Conservation (phyloP, 257 asterid species). For the Sherardia arvensis region DNA sequence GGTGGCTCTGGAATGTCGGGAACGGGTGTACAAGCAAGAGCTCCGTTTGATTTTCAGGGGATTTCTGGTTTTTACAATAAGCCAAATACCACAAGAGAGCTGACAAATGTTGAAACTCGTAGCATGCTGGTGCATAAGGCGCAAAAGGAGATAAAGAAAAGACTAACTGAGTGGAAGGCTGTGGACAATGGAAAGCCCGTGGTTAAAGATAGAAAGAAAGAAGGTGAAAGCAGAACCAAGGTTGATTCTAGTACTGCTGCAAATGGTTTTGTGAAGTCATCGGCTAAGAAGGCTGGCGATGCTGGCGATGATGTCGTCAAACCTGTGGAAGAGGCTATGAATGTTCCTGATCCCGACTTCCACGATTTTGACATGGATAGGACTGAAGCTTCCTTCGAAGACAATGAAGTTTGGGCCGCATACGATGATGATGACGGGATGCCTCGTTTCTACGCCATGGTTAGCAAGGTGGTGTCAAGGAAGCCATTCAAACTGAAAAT, state of each 20-base stretch:
- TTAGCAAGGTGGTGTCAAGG: slow-evolving; percentile 51
- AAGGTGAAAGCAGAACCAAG: slow-evolving; percentile 13
- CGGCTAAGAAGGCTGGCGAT: slow-evolving; percentile 19
- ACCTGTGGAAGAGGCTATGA: slow-evolving; percentile 31
- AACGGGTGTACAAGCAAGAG: slow-evolving; percentile 21
- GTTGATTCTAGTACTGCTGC: slow-evolving; percentile 19
- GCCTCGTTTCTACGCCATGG: slow-evolving; percentile 78
- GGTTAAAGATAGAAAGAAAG: slow-evolving; percentile 27
- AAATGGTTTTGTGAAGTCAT: slow-evolving; percentile 28
- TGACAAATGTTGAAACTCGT: slow-evolving; percentile 28
- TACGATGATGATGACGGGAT: slow-evolving; percentile 72
- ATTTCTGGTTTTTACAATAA: slow-evolving; percentile 21
- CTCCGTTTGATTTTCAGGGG: slow-evolving; percentile 24
- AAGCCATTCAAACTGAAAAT: slow-evolving; percentile 60
- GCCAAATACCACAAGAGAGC: slow-evolving; percentile 31
- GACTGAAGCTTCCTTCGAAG: slow-evolving; percentile 47
- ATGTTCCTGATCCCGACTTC: slow-evolving; percentile 79
- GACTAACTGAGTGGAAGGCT: slow-evolving; percentile 34
- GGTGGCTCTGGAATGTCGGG: slow-evolving; percentile 2
- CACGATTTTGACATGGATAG: slow-evolving; percentile 68
- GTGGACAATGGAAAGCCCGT: slow-evolving; percentile 19
- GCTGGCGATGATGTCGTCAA: slow-evolving; percentile 21
- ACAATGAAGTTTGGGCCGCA: slow-evolving; percentile 79
- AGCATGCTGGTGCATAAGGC: slow-evolving; percentile 42
- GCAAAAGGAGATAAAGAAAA: slow-evolving; percentile 32